A percentile compares a stretch with the other conserved stretches of the same genome.
Conservation (phyloP, 106 monocot genomes). For the Cymbidium sinense region DNA sequence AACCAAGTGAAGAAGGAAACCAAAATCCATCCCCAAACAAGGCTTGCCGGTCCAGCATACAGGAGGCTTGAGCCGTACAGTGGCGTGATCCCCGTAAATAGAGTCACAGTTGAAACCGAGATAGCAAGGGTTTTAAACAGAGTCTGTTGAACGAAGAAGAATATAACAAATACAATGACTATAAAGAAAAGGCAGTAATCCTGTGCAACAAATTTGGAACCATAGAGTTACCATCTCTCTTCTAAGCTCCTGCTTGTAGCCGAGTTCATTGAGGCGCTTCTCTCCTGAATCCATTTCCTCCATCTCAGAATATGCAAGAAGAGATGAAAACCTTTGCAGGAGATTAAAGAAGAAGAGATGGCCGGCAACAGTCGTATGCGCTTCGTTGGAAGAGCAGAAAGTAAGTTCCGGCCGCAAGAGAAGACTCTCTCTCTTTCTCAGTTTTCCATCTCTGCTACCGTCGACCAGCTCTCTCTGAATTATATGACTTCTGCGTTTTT, state of each 20-base stretch:
- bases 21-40: constrained; percentile 83
- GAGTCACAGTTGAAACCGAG: constrained; percentile 74
- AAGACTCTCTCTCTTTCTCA: too few species aligned
- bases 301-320: too few species aligned
- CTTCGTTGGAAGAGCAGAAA: neutral
- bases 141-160: constrained; percentile 1
- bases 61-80: constrained; percentile 66
- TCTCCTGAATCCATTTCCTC: constrained; percentile 59
- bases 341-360: too few species aligned
- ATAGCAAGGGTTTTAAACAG: constrained; percentile 57
- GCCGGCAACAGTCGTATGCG: too few species aligned
- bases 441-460: neutral
- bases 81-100: constrained; percentile 69
- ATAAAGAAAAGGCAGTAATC: too few species aligned
- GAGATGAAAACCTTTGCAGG: too few species aligned
- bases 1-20: constrained; percentile 89
- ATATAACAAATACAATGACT: too few species aligned
- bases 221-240: constrained; percentile 51
- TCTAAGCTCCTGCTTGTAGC: constrained; percentile 79
- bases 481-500: neutral
- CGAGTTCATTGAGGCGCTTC: constrained; percentile 86
- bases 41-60: constrained; percentile 59
- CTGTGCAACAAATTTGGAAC: too few species aligned
- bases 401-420: too few species aligned
- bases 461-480: neutral